Conservation (phyloP, 768 basidiomycete species). For the Podaxis sp. region DNA sequence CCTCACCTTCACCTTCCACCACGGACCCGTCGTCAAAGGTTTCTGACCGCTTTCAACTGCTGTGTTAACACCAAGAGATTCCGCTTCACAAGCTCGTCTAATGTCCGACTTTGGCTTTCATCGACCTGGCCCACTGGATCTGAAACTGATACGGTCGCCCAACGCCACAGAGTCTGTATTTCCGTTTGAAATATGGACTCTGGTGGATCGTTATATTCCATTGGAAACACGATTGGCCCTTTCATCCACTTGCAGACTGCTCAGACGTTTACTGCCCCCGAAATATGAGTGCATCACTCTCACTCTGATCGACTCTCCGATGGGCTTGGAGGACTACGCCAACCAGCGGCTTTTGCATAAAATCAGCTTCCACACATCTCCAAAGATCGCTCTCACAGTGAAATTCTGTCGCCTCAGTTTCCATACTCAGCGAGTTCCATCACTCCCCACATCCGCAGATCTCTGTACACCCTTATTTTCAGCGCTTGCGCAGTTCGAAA, state of each 20-base stretch:
- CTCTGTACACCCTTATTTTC: neutral
- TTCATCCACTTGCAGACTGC: neutral
- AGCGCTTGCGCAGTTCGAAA: neutral
- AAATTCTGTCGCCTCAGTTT: conserved; percentile 3
- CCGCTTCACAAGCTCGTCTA: neutral
- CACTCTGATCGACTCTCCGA: conserved; percentile 1
- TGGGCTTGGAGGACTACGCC: conserved; percentile 3
- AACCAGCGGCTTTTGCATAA: conserved; percentile 5
- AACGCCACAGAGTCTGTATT: neutral
- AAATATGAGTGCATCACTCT: conserved; percentile 6
- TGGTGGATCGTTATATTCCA: conserved; percentile 7
- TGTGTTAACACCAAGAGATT: neutral
- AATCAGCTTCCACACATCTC: conserved; percentile 7
- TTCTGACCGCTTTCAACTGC: neutral
- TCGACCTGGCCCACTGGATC: neutral
- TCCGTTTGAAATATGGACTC: conserved; percentile 13
- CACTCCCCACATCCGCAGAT: conserved; percentile 1
- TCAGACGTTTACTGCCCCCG: neutral
- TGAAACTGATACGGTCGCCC: neutral
- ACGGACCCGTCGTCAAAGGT: neutral
- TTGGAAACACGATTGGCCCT: neutral
- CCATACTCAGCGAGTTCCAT: neutral
- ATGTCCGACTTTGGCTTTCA: no score
- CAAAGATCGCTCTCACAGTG: neutral
- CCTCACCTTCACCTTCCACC: neutral